phyloP scores from a whole-genome alignment of 257 asterid species.

The Nicotiana tabacum region DNA sequence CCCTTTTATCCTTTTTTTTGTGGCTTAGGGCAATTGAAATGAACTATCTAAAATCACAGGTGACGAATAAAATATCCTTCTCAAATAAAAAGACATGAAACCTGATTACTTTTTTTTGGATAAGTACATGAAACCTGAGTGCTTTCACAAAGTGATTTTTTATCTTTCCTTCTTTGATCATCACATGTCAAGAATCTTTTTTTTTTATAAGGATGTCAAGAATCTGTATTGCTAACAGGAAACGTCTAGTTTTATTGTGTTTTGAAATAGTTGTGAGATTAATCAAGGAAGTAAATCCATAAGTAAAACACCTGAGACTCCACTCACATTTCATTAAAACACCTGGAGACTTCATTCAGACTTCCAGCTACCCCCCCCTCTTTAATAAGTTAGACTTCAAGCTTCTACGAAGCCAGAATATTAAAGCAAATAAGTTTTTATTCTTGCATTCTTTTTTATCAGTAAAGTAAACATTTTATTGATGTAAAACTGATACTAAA shows the following conservation, averaged over 20 bases:
- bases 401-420: background rate
- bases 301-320: background rate
- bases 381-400: background rate
- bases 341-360: background rate
- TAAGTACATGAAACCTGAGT: background rate
- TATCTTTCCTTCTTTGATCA: background rate
- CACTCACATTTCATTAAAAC: background rate
- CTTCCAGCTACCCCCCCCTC: background rate
- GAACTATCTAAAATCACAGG: background rate
- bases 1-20: background rate
- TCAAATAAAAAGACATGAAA: background rate
- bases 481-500: no score
- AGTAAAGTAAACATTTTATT: no score
- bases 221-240: background rate
- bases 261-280: background rate
- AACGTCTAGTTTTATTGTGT: background rate
- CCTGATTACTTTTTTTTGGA: background rate
- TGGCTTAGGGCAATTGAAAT: background rate
- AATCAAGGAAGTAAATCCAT: background rate
- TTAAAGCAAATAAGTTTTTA: background rate
- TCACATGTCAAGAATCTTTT: background rate
- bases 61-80: background rate
- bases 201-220: background rate
- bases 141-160: background rate
- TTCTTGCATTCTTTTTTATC: background rate